Base-by-base conservation (phyloP, 2,329 filamentous ascomycete species). In the Pseudocercospora pini-densiflorae region DNA sequence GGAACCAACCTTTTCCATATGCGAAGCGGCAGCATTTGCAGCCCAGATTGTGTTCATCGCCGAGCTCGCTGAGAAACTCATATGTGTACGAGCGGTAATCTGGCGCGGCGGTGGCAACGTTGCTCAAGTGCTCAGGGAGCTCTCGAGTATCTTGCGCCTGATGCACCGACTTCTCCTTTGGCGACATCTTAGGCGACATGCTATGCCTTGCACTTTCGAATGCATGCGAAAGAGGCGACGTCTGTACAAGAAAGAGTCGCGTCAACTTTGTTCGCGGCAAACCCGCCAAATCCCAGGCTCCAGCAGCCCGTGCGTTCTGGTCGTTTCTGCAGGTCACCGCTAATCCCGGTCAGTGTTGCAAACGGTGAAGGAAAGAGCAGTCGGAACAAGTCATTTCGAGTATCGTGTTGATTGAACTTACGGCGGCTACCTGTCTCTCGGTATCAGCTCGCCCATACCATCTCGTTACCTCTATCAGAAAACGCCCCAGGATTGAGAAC, bases 1-100 rank as follows among this genome's bases (percentile, higher is more conserved):
- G n/a, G 36, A 33, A 53, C 23, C 9, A 29, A 66, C 64, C 64
- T 10, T 67, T 53, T 31, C 71, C 71, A 23, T 58, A 61, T 29
- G 21, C 33, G 54, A 73, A 70, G 29, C 71, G 68, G 57, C 71
- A 72, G 58, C 69, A 73, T 51, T 70, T 72, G 67, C 72, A 74
- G n/a, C 67, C 67, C 16, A 68, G 58, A 5, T 47, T 43, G 21
- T 68, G 65, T 9, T 68, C 65, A 16, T 69, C 66, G 43, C 64
- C 70, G 24, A 71, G 61, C 58, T 71, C 67, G n/a, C 64, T 63
- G 23, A 64, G 51, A 14, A 66, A 45, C 33, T 72, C 66, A 63
- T 73, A 75, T 10, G 64, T 71, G 62, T 71, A 69, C 47, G 68
- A 69, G 33, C 53, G 59, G 61, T 62, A 66, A 29, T 53, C 51